Evolutionary conservation across 257 asterid species (phyloP).

Genomic region (Nicotiana attenuata): DNA sequence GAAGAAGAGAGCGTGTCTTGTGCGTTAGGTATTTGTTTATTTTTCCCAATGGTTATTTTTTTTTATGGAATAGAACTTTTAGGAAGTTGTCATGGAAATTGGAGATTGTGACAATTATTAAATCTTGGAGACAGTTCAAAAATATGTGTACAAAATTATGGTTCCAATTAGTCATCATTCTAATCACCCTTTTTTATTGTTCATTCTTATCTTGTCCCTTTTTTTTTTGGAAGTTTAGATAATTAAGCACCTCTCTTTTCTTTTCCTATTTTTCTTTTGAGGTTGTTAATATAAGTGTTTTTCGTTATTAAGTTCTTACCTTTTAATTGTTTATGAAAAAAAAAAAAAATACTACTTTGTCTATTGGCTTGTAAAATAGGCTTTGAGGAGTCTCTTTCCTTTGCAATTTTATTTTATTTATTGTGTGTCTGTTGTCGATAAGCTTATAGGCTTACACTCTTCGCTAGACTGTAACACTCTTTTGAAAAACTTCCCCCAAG

Average conservation of each 20-base stretch:
- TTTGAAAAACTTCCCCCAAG: too few relatives aligned
- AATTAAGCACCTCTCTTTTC: background rate
- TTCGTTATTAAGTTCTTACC: background rate
- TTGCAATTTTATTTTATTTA: too few relatives aligned
- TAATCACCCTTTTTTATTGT: background rate
- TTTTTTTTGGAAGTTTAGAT: background rate
- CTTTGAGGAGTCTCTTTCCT: too few relatives aligned
- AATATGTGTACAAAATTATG: background rate
- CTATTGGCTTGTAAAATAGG: too few relatives aligned
- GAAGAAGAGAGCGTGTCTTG: conserved; percentile 9
- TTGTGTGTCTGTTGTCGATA: too few relatives aligned
- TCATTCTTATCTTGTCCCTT: background rate
- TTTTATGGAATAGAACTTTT: background rate
- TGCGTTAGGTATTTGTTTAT: conserved; percentile 6
- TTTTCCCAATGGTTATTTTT: background rate
- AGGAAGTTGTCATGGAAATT: background rate
- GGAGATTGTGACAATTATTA: conserved; percentile 6
- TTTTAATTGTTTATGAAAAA: too few relatives aligned
- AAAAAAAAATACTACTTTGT: too few relatives aligned
- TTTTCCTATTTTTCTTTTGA: background rate
- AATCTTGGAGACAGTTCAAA: background rate
- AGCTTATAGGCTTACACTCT: too few relatives aligned
- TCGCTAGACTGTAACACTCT: too few relatives aligned
- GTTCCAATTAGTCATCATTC: background rate
- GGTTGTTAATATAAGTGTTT: background rate